Percentiles rank a stretch among this genome's conserved stretches.
Conservation (phyloP, 768 basidiomycete species). For the Saitozyma sp. region DNA sequence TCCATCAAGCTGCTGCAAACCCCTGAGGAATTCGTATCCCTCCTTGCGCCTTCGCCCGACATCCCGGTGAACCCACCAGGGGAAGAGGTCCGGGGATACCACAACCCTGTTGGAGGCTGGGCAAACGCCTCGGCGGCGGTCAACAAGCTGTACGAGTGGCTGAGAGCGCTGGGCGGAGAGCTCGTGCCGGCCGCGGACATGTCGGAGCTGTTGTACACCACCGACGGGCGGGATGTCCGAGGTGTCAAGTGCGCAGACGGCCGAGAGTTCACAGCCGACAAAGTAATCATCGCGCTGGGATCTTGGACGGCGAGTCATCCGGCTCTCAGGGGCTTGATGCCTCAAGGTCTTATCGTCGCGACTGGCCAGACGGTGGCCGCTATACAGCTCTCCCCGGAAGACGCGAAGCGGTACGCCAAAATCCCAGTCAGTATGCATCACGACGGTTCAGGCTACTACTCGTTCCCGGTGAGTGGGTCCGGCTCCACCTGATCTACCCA, state of each 20-base stretch:
- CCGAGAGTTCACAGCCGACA: constrained; percentile 20
- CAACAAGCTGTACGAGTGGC: constrained; percentile 13
- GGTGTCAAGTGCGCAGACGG: constrained; percentile 20
- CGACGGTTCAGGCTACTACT: constrained; percentile 19
- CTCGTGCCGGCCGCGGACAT: constrained; percentile 18
- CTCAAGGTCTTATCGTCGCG: constrained; percentile 15
- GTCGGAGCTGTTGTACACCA: constrained; percentile 1
- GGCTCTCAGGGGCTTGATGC: constrained; percentile 10
- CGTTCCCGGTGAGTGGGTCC: constrained; percentile 22
- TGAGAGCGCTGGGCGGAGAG: constrained; percentile 10
- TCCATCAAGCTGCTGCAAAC: constrained; percentile 1
- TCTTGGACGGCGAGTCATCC: constrained; percentile 16
- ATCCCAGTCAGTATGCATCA: constrained; percentile 25
- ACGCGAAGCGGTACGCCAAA: constrained; percentile 15
- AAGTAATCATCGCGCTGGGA: constrained; percentile 18
- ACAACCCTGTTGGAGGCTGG: constrained; percentile 27
- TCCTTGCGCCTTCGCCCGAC: constrained; percentile 6
- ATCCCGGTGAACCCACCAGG: constrained; percentile 3
- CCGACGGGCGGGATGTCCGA: constrained; percentile 10
- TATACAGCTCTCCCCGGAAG: constrained; percentile 14
- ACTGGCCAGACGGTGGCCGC: constrained; percentile 20
- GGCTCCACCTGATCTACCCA: too few relatives aligned
- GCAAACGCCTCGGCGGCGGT: constrained; percentile 20
- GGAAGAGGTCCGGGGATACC: constrained; percentile 10
- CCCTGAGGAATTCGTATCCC: constrained; percentile 7